phyloP scores from a whole-genome alignment of 2,329 filamentous ascomycete genomes.

The Diaporthe sp. region DNA sequence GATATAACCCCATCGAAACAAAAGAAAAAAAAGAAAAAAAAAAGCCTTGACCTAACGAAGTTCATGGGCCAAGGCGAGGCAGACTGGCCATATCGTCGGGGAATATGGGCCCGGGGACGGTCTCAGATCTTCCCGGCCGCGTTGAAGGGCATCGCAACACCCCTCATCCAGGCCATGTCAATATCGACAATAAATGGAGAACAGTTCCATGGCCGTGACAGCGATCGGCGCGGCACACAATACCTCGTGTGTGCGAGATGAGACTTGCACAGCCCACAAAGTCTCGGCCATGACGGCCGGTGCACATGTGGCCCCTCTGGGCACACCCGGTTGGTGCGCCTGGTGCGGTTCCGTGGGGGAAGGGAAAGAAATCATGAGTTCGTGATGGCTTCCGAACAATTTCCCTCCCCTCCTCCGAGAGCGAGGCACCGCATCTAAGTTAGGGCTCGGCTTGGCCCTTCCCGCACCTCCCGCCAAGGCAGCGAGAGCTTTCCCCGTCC shows the following conservation, averaged over 20 bases:
- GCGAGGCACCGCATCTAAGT: not conserved
- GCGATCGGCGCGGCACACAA: conserved; percentile 10
- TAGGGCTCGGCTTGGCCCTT: not conserved
- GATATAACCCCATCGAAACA: not conserved
- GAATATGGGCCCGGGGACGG: not conserved
- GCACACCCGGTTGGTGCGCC: conserved; percentile 1
- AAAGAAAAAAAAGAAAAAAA: not conserved
- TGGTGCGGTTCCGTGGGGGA: not conserved
- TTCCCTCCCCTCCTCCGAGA: not conserved
- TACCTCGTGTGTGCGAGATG: not conserved
- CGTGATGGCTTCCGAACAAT: not conserved
- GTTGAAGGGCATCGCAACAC: not conserved
- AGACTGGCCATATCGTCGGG: conserved; percentile 17
- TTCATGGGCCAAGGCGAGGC: conserved; percentile 28
- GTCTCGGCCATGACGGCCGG: conserved; percentile 4
- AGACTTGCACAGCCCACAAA: conserved; percentile 25
- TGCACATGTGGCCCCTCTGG: not conserved
- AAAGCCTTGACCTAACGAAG: not conserved
- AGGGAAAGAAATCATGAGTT: not conserved
- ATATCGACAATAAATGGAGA: conserved; percentile 9
- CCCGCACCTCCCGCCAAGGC: not conserved
- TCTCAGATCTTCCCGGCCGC: conserved; percentile 13
- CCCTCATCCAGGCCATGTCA: not conserved
- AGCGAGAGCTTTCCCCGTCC: not conserved
- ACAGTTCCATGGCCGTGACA: not conserved